Evolutionary conservation across 1,139 yeast genomes (phyloP).

Genomic region (Zygosaccharomyces pseudobailii): DNA sequence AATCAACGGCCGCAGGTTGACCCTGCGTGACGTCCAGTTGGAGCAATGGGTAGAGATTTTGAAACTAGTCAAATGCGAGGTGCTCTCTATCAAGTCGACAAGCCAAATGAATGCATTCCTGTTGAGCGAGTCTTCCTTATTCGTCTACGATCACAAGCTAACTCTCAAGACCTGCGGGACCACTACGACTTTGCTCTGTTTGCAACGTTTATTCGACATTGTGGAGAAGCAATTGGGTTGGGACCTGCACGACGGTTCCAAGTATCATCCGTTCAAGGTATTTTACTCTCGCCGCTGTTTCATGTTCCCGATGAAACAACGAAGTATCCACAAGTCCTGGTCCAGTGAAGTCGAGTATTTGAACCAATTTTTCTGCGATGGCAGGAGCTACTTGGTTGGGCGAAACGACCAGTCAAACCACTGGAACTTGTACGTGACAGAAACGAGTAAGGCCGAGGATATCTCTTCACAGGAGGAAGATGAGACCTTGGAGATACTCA

Average conservation of each 20-base stretch:
- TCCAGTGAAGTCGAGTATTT: conserved; percentile 67
- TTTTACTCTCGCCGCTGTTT: conserved; percentile 89
- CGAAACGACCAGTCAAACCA: conserved; percentile 68
- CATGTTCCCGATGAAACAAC: conserved; percentile 87
- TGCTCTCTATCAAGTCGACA: conserved; percentile 72
- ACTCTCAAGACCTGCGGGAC: conserved; percentile 95
- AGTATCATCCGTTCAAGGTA: conserved; percentile 50
- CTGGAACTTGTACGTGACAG: conserved; percentile 84
- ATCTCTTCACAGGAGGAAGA: conserved; percentile 38
- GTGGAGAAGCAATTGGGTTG: conserved; percentile 41
- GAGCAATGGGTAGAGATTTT: conserved; percentile 66
- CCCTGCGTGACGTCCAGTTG: conserved; percentile 63
- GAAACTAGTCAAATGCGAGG: conserved; percentile 82
- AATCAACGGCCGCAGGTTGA: conserved; percentile 35
- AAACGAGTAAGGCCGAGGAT: conserved; percentile 28
- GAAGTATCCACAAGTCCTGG: conserved; percentile 83
- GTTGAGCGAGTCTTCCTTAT: conserved; percentile 83
- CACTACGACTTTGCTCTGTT: conserved; percentile 80
- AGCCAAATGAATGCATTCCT: conserved; percentile 73
- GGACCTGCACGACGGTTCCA: conserved; percentile 24
- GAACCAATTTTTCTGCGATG: conserved; percentile 56
- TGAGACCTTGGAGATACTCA: conserved; percentile 82
- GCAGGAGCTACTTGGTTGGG: conserved; percentile 76
- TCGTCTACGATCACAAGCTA: conserved; percentile 81
- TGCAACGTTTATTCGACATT: conserved; percentile 57